phyloP scores from a whole-genome alignment of 495 filamentous ascomycete genomes.

The Neurospora sp. region DNA sequence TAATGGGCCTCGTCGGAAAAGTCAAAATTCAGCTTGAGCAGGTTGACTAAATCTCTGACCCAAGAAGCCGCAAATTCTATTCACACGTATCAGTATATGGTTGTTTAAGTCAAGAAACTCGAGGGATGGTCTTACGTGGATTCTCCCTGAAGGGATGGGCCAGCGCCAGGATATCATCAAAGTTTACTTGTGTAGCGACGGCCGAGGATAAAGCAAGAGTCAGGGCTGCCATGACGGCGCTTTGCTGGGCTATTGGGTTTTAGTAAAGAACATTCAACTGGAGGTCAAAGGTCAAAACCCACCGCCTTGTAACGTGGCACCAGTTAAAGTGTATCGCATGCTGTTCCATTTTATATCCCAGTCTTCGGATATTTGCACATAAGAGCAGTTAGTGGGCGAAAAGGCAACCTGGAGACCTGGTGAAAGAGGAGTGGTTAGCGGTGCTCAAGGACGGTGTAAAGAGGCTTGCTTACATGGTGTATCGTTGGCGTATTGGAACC shows the following conservation, averaged over 20 bases:
- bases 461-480: constrained; percentile 39
- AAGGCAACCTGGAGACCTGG: constrained; percentile 56
- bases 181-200: constrained; percentile 46
- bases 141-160: constrained; percentile 40
- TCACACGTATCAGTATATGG: constrained; percentile 18
- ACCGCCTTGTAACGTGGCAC: constrained; percentile 35
- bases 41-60: constrained; percentile 54
- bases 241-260: constrained; percentile 25
- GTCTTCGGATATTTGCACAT: constrained; percentile 54
- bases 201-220: constrained; percentile 30
- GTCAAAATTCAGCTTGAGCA: constrained; percentile 57
- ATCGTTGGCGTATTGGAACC: constrained; percentile 52
- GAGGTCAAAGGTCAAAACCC: constrained; percentile 7
- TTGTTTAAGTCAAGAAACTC: background rate
- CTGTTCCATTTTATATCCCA: constrained; percentile 51
- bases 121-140: constrained; percentile 17
- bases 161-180: constrained; percentile 67
- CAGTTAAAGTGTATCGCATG: constrained; percentile 45
- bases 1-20: constrained; percentile 58
- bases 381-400: constrained; percentile 64
- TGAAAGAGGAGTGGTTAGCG: constrained; percentile 3
- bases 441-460: constrained; percentile 3
- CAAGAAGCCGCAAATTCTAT: constrained; percentile 40
- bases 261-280: background rate
- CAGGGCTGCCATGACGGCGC: constrained; percentile 28